Base-by-base conservation (phyloP, 495 filamentous ascomycete species). In the Xylaria palmicola region DNA sequence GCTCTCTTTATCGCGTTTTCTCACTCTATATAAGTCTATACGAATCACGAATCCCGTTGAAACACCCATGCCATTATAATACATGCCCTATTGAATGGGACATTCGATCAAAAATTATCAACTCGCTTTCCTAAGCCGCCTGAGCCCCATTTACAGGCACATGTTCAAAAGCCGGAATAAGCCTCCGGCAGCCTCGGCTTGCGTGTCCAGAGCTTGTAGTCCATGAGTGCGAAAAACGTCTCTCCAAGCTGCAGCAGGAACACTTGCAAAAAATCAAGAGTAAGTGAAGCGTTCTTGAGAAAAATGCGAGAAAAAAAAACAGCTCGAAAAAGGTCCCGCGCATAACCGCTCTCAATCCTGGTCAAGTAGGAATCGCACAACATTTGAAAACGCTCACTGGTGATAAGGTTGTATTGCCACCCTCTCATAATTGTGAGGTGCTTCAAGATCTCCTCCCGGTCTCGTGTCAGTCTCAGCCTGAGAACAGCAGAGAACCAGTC, bases 351-450 rank as follows among this genome's bases (percentile, higher is more conserved):
- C 12, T 3, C 22, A 32, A 32, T 12, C 10, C 19, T 34, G 27
- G 8, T 20, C 3, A 32, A n/a, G 1, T 17, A 12, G 20, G n/a
- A 4, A 8, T 20, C 27, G 3, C n/a, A n/a, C 6, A 40, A 41
- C 4, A 7, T 10, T 30, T 3, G 10, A 15, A n/a, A 6, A 12
- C 19, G 51, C 56, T 34, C 9, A 59, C 56, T 41, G 6, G 79
- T 72, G 17, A 84, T 77, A 49, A 84, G 65, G 71, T 85, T 85
- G 71, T 77, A 84, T 60, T 77, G 69, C 82, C 83, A 85, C 6
- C 71, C 81, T 30, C 73, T 71, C 73, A 83, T 83, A 13, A 79
- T 49, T 13, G 32, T 67, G 54, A 82, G 59, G 40, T 81, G 76
- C 13, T 65, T 60, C 24, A 52, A 29, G 19, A 86, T 79, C 9